phyloP scores from a whole-genome alignment of 495 filamentous ascomycete species.

The Talaromyces wortmannii region DNA sequence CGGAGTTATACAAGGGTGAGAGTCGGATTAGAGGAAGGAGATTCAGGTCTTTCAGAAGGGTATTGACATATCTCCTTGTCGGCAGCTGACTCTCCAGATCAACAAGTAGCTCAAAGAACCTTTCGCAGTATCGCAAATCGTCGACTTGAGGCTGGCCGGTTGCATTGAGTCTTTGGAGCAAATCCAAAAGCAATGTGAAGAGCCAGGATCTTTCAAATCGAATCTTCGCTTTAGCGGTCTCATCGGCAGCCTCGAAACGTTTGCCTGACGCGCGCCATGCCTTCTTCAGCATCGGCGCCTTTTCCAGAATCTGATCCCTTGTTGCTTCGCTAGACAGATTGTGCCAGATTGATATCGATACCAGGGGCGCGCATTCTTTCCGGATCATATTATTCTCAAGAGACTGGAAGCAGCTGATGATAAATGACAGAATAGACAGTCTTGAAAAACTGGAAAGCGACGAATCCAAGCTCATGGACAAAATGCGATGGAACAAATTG shows the following conservation, averaged over 20 bases:
- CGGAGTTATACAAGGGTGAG: conserved; percentile 68
- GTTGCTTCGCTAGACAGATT: conserved; percentile 70
- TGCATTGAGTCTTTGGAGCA: conserved; percentile 65
- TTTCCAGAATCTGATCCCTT: conserved; percentile 61
- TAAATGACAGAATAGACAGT: conserved; percentile 74
- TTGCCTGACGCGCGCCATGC: conserved; percentile 86
- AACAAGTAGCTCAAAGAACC: conserved; percentile 83
- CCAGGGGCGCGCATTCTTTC: conserved; percentile 92
- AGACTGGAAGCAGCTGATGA: conserved; percentile 89
- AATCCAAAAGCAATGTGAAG: conserved; percentile 79
- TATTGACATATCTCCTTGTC: conserved; percentile 89
- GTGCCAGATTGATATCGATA: conserved; percentile 94
- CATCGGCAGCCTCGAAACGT: conserved; percentile 82
- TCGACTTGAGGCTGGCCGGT: conserved; percentile 44
- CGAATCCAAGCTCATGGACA: conserved; percentile 81
- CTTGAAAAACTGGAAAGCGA: conserved; percentile 65
- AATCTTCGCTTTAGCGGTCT: conserved; percentile 66
- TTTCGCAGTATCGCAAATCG: conserved; percentile 78
- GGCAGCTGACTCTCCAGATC: conserved; percentile 92
- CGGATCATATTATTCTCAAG: conserved; percentile 83
- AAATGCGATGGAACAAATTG: conserved; percentile 77
- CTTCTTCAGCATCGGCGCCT: conserved; percentile 66
- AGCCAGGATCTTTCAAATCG: conserved; percentile 94
- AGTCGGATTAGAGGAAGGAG: conserved; percentile 74
- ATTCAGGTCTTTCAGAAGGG: conserved; percentile 84